Evolutionary conservation across 768 basidiomycete species (phyloP).

Genomic region (Boletales sp.): DNA sequence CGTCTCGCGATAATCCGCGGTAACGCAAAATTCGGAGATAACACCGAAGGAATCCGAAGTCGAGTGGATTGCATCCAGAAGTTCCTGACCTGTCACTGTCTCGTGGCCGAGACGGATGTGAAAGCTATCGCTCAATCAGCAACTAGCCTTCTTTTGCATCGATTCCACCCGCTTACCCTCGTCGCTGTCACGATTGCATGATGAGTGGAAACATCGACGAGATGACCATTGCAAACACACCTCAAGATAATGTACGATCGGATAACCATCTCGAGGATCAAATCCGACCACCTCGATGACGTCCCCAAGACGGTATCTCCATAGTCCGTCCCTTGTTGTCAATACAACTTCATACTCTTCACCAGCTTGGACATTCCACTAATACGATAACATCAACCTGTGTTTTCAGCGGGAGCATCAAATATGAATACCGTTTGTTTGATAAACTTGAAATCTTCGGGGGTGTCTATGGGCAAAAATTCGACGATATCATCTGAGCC

Average conservation of each 20-base stretch:
- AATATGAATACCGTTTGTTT: constrained; percentile 12
- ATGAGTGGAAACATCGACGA: neutral
- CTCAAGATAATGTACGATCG: constrained; percentile 21
- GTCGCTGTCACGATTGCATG: constrained; percentile 6
- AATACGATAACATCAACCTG: neutral
- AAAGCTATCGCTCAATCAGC: neutral
- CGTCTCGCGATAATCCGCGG: constrained; percentile 15
- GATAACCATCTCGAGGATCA: constrained; percentile 19
- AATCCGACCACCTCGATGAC: constrained; percentile 20
- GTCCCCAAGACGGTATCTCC: constrained; percentile 22
- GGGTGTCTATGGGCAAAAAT: constrained; percentile 14
- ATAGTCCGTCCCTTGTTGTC: constrained; percentile 24
- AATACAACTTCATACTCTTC: constrained; percentile 18
- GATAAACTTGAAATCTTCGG: constrained; percentile 20
- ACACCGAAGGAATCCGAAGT: constrained; percentile 13
- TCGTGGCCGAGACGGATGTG: constrained; percentile 21
- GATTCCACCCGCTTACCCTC: constrained; percentile 10
- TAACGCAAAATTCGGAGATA: constrained; percentile 21
- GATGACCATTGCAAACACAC: constrained; percentile 2
- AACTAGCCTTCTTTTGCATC: neutral
- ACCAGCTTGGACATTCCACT: constrained; percentile 21
- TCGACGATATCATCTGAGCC: constrained; percentile 25
- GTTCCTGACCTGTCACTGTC: constrained; percentile 20
- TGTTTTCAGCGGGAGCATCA: neutral
- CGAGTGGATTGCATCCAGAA: constrained; percentile 13